Percentiles rank a stretch among this genome's conserved stretches.
Evolutionary conservation across 305 asterid genomes (phyloP).

Genomic region (Fraxinus floribunda): DNA sequence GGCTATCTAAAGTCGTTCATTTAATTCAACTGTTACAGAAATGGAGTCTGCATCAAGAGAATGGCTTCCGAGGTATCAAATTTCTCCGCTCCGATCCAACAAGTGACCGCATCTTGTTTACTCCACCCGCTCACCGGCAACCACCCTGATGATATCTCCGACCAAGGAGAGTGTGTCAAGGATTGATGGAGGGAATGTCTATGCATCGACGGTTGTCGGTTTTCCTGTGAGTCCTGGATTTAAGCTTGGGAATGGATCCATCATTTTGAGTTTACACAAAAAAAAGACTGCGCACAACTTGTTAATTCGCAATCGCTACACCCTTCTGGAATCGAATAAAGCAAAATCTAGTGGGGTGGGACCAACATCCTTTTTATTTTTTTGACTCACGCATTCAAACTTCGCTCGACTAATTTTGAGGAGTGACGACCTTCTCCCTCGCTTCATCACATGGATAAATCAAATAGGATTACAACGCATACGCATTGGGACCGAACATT

Average conservation of each 20-base stretch:
- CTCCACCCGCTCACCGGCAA: not conserved
- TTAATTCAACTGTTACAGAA: not conserved
- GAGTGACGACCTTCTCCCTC: too few species aligned
- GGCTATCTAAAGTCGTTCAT: not conserved
- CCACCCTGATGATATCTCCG: not conserved
- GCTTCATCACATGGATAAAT: too few species aligned
- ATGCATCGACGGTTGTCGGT: slow-evolving; percentile 64
- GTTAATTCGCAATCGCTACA: not conserved
- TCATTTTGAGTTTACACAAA: slow-evolving; percentile 21
- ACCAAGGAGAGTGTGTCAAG: not conserved
- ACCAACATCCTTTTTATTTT: not conserved
- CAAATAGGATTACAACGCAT: too few species aligned
- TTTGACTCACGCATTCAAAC: too few species aligned
- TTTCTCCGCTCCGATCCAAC: not conserved
- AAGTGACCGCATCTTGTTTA: not conserved
- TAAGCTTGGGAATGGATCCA: slow-evolving; percentile 72
- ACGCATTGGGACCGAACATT: too few species aligned
- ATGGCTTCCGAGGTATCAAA: not conserved
- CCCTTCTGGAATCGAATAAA: too few species aligned
- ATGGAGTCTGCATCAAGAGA: not conserved
- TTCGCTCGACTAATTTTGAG: too few species aligned
- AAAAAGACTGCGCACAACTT: not conserved
- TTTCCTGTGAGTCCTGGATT: slow-evolving; percentile 91
- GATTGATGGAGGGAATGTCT: slow-evolving; percentile 42
- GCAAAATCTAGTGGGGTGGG: not conserved